These are phyloP conservation scores for Dicorynia guianensis DNA, from an alignment of 306 rosid genomes.

Conservation along the genomic window DNA sequence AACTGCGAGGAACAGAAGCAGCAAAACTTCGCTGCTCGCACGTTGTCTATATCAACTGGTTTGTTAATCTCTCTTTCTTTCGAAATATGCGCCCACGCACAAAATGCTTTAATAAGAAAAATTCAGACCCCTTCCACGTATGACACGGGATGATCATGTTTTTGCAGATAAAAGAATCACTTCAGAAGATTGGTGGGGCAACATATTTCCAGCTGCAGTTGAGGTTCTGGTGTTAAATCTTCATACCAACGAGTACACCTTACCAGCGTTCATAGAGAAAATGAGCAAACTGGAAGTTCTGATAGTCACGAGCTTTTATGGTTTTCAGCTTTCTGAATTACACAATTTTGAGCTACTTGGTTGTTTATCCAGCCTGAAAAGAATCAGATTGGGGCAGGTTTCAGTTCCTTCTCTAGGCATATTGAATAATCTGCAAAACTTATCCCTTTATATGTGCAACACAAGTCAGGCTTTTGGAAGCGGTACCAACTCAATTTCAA, in stretches of 20 bases:
- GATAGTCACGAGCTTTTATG: constrained; percentile 47
- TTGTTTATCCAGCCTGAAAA: constrained; percentile 45
- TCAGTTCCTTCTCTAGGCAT: constrained; percentile 51
- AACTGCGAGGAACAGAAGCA: constrained; percentile 50
- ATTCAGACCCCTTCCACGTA: neutral
- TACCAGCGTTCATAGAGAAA: constrained; percentile 45
- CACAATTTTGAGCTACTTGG: constrained; percentile 44
- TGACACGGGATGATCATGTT: constrained; percentile 10
- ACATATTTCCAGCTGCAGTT: constrained; percentile 38
- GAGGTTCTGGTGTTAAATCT: constrained; percentile 66
- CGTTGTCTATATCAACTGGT: constrained; percentile 79
- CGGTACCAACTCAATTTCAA: constrained; percentile 39
- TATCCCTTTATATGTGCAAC: constrained; percentile 66
- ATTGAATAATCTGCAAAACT: constrained; percentile 52
- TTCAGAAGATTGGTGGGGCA: constrained; percentile 44
- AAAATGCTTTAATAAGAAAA: neutral
- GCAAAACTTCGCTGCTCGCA: constrained; percentile 40
- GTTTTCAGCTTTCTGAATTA: constrained; percentile 45
- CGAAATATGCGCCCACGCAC: too few species aligned
- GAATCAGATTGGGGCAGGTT: constrained; percentile 63
- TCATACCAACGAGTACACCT: constrained; percentile 40
- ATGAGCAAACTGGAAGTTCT: constrained; percentile 63
- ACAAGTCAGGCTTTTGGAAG: constrained; percentile 51
- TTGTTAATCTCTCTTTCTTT: neutral
- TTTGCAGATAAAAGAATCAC: constrained; percentile 63